Base-by-base conservation (phyloP, 768 basidiomycete species). In the Psilocybe cubensis region DNA sequence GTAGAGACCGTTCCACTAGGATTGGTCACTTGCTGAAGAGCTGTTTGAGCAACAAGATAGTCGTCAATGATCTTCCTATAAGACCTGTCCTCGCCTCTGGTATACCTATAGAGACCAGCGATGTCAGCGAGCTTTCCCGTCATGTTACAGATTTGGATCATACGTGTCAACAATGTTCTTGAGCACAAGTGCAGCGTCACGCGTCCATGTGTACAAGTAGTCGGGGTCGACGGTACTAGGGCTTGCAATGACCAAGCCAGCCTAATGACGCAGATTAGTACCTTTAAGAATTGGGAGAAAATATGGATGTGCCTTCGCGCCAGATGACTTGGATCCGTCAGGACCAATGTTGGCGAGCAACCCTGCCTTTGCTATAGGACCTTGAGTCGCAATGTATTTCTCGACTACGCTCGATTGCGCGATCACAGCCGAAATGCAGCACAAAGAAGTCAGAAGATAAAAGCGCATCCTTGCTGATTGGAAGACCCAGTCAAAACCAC, bases 151-250 rank as follows among this genome's bases (percentile, higher is more conserved):
- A 43, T 14, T 21, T 33, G 42, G 21, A 8, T 62, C 72, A 42
- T 74, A 87, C 77, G 58, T 2, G 73, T 80, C 81, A 59, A 83
- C 77, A 59, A 85, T 68, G 38, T 68, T 62, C 69, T 91, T 88
- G 75, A 86, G 86, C 0, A 89, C 88, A 52, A 91, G 77, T 1
- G 89, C 82, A 42, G 88, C 80, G 72, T 93, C 91, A 48, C 91
- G 84, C 11, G 80, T 82, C 91, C 91, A 93, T 2, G 86, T 84
- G 67, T 79, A 92, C 20, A 89, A 72, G 61, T 92, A 90, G 70
- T 90, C 67, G 0, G 89, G 84, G 59, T 84, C 66, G 6, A 61
- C 57, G 0, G 75, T 79, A 59, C 77, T 83, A 1, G 85, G 85
- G 44, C 81, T 83, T 2, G 85, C 85, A 54, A 86, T 76, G 45